Base-by-base conservation (phyloP, 2,329 filamentous ascomycete species). In the Trichoderma harzianum region DNA sequence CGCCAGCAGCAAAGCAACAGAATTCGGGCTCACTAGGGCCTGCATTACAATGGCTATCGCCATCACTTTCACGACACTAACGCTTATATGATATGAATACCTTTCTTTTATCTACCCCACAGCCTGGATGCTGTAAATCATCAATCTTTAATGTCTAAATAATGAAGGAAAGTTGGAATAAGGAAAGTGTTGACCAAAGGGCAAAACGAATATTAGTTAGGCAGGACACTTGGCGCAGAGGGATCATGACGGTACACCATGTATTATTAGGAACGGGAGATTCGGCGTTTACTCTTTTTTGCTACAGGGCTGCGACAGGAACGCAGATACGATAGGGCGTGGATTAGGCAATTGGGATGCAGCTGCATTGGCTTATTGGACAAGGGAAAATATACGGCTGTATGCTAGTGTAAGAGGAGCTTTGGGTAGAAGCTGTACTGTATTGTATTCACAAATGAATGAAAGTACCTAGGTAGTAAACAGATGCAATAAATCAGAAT, bases 111-210 rank as follows among this genome's bases (percentile, higher is more conserved):
- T 53, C n/a, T 69, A 10, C 12, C 14, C 10, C 21, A 8, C 39
- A 53, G 67, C 39, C 34, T 69, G 28, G 57, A 69, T 36, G 39
- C 39, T 53, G 66, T 21, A n/a, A 47, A 28, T 26, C 16, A 61
- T 26, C 26, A 61, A 61, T 47, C 36, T 69, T 36, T 69, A 61
- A 69, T 69, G 36, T 69, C 26, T 61, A 51, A 39, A 7, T 61
- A 69, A 69, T 26, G 55, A 58, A 24, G 26, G 12, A 21, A 30
- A 24, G 8, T 16, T 43, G 39, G 26, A 36, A 24, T 30, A 36
- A 26, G 32, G 11, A 53, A 16, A 34, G 24, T 28, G 53, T 21
- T 11, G n/a, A 12, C 7, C 18, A 5, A 61, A n/a, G 11, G 32
- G 39, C 39, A 10, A n/a, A 51, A 24, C 18, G 14, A 47, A 55